Evolutionary conservation across 2,329 filamentous ascomycete genomes (phyloP), one percentile per base, ranked within the genome.

Genomic region (Leptosphaerulina australis): DNA sequence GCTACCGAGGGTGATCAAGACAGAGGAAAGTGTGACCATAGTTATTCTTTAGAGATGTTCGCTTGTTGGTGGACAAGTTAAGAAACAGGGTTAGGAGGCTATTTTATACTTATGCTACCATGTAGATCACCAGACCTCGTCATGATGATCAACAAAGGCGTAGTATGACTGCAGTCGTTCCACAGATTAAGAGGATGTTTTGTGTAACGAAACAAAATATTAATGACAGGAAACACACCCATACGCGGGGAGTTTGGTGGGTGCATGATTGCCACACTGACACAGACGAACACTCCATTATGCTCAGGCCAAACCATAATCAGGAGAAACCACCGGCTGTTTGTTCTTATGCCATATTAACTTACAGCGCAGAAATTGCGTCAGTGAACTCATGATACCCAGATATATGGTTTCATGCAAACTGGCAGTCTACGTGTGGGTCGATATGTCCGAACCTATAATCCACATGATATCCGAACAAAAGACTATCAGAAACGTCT

Each of bases 1-100:
- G 43, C 60, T 56, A 47, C 59, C 43, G 34, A 70, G 62, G 45
- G 64, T 64, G 31, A 68, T 52, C 20, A 69, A 28, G 41, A 69
- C 46, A 33, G 63, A 66, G 25, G 64, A 63, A 54, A 70, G 59
- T 26, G 64, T 62, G 51, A 68, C 63, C 67, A 70, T 70, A 29
- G 38, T 66, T 46, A 43, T 25, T 43, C 28, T 38, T 26, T 26
- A 21, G 49, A 41, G 46, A 26, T 5, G 39, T 50, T 44, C 55
- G 48, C 35, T 57, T 54, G 51, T 44, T 62, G 47, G 15, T 36
- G 5, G 9, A 6, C 11, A 24, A n/a, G 5, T 22, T 22, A 3
- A n/a, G 18, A 5, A 4, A 3, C 14, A 14, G 17, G 18, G 11
- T 10, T 14, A 17, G 17, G 10, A 21, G 5, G 33, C 5, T 4